Evolutionary conservation across 1,284 basidiomycete species (phyloP).

Genomic region (Singerocomus inundabilis): DNA sequence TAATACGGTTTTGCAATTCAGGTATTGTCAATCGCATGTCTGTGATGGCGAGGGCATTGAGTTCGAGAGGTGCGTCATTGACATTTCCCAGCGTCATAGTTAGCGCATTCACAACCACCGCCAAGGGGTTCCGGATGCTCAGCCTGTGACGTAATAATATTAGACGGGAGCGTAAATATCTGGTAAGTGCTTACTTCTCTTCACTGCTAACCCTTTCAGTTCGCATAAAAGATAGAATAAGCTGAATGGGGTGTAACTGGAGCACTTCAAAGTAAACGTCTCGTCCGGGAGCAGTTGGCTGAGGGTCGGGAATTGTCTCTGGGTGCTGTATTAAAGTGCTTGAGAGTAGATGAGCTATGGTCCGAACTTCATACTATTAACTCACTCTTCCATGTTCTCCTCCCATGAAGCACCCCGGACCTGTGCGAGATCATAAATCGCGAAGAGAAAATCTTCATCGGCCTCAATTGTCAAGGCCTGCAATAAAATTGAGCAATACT

Average conservation of each 20-base stretch:
- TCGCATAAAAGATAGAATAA: slow-evolving; percentile 96
- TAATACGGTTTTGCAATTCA: slow-evolving; percentile 82
- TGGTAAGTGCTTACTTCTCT: slow-evolving; percentile 76
- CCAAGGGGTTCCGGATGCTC: slow-evolving; percentile 88
- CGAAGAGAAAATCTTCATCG: slow-evolving; percentile 96
- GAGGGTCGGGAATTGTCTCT: slow-evolving; percentile 80
- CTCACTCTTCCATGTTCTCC: slow-evolving; percentile 72
- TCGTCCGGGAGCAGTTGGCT: slow-evolving; percentile 58
- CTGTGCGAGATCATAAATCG: slow-evolving; percentile 89
- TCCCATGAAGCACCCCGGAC: slow-evolving; percentile 92
- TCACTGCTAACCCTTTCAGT: slow-evolving; percentile 92
- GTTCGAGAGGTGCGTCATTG: slow-evolving; percentile 93
- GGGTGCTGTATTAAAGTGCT: slow-evolving; percentile 80
- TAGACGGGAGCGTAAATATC: neutral
- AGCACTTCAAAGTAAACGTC: slow-evolving; percentile 96
- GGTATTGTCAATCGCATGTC: slow-evolving; percentile 89
- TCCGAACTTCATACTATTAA: slow-evolving; percentile 7
- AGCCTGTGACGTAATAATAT: slow-evolving; percentile 44
- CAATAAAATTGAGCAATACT: slow-evolving; percentile 93
- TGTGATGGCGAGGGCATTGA: slow-evolving; percentile 94
- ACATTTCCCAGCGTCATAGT: slow-evolving; percentile 98
- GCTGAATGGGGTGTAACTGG: slow-evolving; percentile 93
- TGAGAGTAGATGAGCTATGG: slow-evolving; percentile 12
- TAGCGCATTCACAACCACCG: slow-evolving; percentile 91
- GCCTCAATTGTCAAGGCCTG: slow-evolving; percentile 95